These are phyloP conservation scores for Berkeleyomyces rouxiae DNA, from an alignment of 2,329 filamentous ascomycete species.

Conservation along the genomic window DNA sequence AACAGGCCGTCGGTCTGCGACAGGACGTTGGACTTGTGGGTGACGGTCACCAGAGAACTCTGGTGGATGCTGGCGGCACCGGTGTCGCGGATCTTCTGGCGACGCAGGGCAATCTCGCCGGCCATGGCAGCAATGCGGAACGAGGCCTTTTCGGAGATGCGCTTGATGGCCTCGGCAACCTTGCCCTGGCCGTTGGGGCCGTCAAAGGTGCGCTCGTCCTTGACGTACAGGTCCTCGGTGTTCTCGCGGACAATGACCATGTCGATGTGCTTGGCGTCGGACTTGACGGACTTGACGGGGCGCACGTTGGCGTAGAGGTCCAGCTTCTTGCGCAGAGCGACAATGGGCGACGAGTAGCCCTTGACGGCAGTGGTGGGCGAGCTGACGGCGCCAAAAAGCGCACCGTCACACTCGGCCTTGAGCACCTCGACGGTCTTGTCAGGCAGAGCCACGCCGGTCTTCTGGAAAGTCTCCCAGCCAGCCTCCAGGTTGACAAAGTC, in stretches of 20 bases:
- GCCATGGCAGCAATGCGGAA: conserved; percentile 83
- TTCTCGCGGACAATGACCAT: conserved; percentile 98
- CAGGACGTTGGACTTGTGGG: conserved; percentile 95
- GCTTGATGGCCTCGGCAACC: conserved; percentile 94
- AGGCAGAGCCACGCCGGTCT: conserved; percentile 73
- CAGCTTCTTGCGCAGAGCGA: conserved; percentile 86
- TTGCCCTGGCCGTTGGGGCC: conserved; percentile 52
- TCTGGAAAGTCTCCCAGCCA: conserved; percentile 84
- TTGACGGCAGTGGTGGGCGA: conserved; percentile 74
- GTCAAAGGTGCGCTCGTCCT: conserved; percentile 77
- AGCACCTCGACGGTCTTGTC: conserved; percentile 83
- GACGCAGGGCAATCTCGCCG: conserved; percentile 77
- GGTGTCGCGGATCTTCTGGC: conserved; percentile 60
- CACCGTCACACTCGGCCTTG: conserved; percentile 82
- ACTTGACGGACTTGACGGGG: conserved; percentile 70
- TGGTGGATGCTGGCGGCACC: conserved; percentile 44
- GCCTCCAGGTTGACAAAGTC: conserved; percentile 86
- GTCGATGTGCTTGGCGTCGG: conserved; percentile 57
- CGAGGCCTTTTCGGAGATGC: conserved; percentile 74
- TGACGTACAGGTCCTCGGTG: conserved; percentile 96
- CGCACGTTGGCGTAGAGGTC: conserved; percentile 95
- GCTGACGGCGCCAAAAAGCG: conserved; percentile 88
- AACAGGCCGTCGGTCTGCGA: conserved; percentile 95
- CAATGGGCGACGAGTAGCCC: conserved; percentile 93
- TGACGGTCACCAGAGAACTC: conserved; percentile 73